A percentile compares a stretch with the other conserved stretches of the same genome.
phyloP scores from a whole-genome alignment of 1,284 basidiomycete species.

The Ceratobasidium papillatum region DNA sequence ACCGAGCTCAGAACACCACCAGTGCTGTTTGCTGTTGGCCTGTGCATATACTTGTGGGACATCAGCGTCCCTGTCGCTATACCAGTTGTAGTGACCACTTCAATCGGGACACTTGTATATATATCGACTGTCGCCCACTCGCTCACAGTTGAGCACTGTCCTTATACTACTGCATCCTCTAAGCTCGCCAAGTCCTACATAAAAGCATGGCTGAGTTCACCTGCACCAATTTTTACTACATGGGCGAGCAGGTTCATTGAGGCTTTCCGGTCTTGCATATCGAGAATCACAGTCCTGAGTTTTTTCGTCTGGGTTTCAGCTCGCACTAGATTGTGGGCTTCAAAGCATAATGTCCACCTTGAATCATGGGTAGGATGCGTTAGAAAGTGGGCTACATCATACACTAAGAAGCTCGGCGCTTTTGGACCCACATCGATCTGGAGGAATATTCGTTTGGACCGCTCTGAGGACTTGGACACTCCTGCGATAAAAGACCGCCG shows the following conservation, averaged over 20 bases:
- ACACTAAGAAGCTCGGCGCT: not conserved
- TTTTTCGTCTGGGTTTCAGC: no score
- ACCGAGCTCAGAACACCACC: not conserved
- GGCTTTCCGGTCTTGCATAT: no score
- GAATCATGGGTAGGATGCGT: not conserved
- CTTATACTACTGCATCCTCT: no score
- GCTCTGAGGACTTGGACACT: not conserved
- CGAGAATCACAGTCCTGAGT: no score
- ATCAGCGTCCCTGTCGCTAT: not conserved
- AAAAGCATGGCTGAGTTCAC: no score
- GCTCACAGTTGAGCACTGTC: not conserved
- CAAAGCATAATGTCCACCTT: not conserved
- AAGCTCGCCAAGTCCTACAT: no score
- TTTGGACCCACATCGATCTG: not conserved
- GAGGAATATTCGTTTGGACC: not conserved
- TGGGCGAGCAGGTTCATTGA: no score
- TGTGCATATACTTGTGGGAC: constrained; percentile 22
- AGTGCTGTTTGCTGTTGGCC: constrained; percentile 17
- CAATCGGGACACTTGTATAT: not conserved
- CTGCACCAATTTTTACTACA: no score
- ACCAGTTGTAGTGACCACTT: not conserved
- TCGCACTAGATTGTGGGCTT: not conserved
- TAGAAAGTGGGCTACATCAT: not conserved
- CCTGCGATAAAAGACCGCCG: not conserved
- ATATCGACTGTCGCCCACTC: not conserved